A percentile compares a stretch with the other conserved stretches of the same genome.
These are phyloP conservation scores for Fusarium sp. DNA, from an alignment of 2,329 filamentous ascomycete genomes.

Conservation along the genomic window DNA sequence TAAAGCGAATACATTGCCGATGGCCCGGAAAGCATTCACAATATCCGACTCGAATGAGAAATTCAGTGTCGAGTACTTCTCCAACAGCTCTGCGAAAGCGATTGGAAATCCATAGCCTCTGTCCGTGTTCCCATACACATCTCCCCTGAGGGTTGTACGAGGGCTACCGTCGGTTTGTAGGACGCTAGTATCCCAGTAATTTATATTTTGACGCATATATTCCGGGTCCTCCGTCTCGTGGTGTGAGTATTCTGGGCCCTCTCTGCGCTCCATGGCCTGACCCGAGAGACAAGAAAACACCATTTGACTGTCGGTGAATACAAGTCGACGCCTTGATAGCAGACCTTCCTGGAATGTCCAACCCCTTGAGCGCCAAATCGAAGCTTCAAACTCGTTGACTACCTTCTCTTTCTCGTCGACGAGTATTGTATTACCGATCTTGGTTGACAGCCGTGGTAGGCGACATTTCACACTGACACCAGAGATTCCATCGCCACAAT, in stretches of 20 bases:
- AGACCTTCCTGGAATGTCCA: not conserved
- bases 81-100: fast-evolving
- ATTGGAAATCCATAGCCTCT: not conserved
- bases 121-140: no score
- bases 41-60: not conserved
- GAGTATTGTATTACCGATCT: not conserved
- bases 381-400: not conserved
- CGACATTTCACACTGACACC: not conserved
- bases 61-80: not conserved
- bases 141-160: no score
- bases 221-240: no score
- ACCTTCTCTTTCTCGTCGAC: not conserved
- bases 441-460: not conserved
- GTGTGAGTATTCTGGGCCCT: not conserved
- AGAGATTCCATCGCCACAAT: not conserved
- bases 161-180: fast-evolving
- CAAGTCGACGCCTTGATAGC: not conserved
- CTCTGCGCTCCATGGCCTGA: not conserved
- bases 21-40: not conserved
- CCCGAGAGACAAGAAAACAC: not conserved
- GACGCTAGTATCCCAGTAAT: not conserved
- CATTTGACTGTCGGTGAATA: not conserved
- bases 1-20: not conserved
- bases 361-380: not conserved
- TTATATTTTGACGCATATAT: no score